phyloP scores from a whole-genome alignment of 179 eudicot species.

The Pouteria campechiana region DNA sequence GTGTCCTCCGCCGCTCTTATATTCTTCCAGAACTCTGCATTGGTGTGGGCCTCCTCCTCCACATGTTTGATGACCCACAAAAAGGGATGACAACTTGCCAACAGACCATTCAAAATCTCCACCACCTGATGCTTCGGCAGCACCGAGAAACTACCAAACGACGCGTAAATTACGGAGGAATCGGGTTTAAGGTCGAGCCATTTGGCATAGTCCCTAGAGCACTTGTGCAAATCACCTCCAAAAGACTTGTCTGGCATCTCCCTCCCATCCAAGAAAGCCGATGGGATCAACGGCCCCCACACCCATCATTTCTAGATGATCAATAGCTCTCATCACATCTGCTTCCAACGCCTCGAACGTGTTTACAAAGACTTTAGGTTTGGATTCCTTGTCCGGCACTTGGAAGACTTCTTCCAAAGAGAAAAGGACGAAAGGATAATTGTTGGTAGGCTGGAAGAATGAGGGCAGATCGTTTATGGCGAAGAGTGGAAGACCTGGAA shows the following conservation, averaged over 20 bases:
- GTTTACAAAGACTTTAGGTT: too few relatives aligned
- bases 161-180: constrained; percentile 28
- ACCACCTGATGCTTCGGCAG: constrained; percentile 11
- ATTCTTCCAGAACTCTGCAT: constrained; percentile 7
- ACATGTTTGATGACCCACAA: constrained; percentile 8
- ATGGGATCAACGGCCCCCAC: too few relatives aligned
- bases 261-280: too few relatives aligned
- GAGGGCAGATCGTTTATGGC: constrained; percentile 18
- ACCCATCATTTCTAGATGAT: background rate
- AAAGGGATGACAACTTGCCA: constrained; percentile 14
- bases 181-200: constrained; percentile 24
- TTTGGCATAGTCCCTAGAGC: constrained; percentile 3
- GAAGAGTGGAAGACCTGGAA: constrained; percentile 23
- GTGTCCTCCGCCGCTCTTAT: background rate
- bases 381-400: constrained; percentile 16
- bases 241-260: constrained; percentile 7
- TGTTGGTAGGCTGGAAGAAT: constrained; percentile 16
- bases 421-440: constrained; percentile 4
- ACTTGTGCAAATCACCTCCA: constrained; percentile 6
- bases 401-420: constrained; percentile 25
- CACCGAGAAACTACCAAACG: constrained; percentile 17
- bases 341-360: too few relatives aligned
- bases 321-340: too few relatives aligned
- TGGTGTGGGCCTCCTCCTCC: background rate
- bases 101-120: constrained; percentile 19